Evolutionary conservation across 2,329 filamentous ascomycete genomes (phyloP).

Genomic region (Juglanconis juglandina): DNA sequence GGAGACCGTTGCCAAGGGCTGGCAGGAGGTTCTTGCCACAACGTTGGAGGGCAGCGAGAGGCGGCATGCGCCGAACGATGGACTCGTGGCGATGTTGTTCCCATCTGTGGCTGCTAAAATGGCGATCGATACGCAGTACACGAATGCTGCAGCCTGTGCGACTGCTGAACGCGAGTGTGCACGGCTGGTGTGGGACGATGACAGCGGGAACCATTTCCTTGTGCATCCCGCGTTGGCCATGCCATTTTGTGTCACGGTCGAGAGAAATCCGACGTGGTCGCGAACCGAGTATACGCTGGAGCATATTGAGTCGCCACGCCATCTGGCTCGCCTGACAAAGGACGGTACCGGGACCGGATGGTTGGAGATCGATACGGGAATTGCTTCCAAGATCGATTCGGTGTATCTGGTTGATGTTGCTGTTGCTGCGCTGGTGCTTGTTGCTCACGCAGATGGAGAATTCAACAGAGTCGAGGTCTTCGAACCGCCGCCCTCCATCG

Average conservation of each 20-base stretch:
- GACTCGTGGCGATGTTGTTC: slow-evolving; percentile 66
- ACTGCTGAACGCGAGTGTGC: slow-evolving; percentile 68
- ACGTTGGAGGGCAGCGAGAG: slow-evolving; percentile 55
- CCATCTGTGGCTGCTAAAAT: slow-evolving; percentile 62
- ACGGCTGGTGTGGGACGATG: slow-evolving; percentile 68
- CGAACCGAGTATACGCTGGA: slow-evolving; percentile 63
- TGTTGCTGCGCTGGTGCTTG: slow-evolving; percentile 57
- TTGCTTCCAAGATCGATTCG: slow-evolving; percentile 56
- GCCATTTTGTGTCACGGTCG: slow-evolving; percentile 59
- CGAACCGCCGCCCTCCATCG: slow-evolving; percentile 53
- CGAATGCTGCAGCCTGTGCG: slow-evolving; percentile 56
- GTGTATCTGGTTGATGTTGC: slow-evolving; percentile 63
- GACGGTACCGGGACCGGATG: slow-evolving; percentile 58
- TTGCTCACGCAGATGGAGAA: slow-evolving; percentile 55
- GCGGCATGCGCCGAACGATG: slow-evolving; percentile 54
- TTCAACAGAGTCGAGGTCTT: slow-evolving; percentile 51
- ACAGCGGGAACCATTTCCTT: slow-evolving; percentile 57
- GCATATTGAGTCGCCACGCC: slow-evolving; percentile 59
- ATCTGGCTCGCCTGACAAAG: slow-evolving; percentile 57
- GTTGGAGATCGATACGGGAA: slow-evolving; percentile 59
- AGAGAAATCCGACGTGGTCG: slow-evolving; percentile 56
- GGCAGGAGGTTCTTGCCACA: slow-evolving; percentile 57
- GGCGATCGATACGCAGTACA: slow-evolving; percentile 54
- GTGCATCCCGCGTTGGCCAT: slow-evolving; percentile 61
- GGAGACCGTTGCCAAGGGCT: slow-evolving; percentile 41